phyloP scores from a whole-genome alignment of 2,329 filamentous ascomycete species.

The Xylaria sp. region DNA sequence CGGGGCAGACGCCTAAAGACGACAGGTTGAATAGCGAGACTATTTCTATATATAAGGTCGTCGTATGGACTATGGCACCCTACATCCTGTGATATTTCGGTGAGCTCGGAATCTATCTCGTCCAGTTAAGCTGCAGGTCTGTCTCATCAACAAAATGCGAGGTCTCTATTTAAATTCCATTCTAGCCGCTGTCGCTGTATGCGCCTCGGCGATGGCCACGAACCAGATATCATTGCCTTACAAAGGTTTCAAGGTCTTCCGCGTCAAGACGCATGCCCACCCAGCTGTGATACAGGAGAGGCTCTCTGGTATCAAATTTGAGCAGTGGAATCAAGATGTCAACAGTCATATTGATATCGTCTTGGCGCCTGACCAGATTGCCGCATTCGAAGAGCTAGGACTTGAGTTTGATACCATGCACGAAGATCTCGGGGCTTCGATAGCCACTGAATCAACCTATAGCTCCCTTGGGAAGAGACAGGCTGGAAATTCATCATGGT shows the following conservation, averaged over 20 bases:
- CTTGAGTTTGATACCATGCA: slow-evolving; percentile 48
- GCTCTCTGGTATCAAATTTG: slow-evolving; percentile 42
- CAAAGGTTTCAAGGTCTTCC: slow-evolving; percentile 57
- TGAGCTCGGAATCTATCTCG: neutral
- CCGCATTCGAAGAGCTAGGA: slow-evolving; percentile 45
- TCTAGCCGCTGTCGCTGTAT: neutral
- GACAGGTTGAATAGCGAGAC: neutral
- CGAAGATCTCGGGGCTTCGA: slow-evolving; percentile 47
- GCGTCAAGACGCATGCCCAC: slow-evolving; percentile 57
- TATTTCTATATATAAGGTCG: slow-evolving; percentile 1
- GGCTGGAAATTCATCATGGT: slow-evolving; percentile 54
- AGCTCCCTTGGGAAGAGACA: slow-evolving; percentile 35
- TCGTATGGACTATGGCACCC: neutral
- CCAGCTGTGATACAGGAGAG: slow-evolving; percentile 50
- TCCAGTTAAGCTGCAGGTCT: neutral
- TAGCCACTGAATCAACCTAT: slow-evolving; percentile 44
- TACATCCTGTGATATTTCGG: neutral
- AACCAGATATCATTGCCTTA: slow-evolving; percentile 49
- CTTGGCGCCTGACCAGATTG: slow-evolving; percentile 46
- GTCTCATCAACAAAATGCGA: slow-evolving; percentile 17
- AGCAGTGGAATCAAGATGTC: slow-evolving; percentile 42
- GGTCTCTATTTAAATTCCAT: neutral
- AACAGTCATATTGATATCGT: slow-evolving; percentile 48
- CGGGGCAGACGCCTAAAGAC: too few relatives aligned
- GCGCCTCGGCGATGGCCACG: slow-evolving; percentile 17